A percentile compares a stretch with the other conserved stretches of the same genome.
Conservation (phyloP, 73 alveolate species). For the Paramecium sonneborni region DNA sequence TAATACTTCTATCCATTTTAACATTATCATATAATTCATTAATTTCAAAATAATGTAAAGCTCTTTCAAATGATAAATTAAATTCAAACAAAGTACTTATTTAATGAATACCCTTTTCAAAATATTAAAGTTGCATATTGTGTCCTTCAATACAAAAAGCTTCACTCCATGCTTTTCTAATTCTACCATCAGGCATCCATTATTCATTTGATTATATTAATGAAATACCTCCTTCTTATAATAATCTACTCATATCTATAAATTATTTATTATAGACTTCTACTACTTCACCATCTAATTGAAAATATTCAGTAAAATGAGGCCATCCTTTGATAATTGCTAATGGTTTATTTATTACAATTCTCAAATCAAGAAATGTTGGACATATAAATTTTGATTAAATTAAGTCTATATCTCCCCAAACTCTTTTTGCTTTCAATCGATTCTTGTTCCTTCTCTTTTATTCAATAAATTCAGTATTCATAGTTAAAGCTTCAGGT, state of each 20-base stretch:
- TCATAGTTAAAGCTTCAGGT: constrained; percentile 65
- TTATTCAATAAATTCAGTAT: constrained; percentile 48
- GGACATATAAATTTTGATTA: constrained; percentile 54
- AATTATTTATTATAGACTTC: background rate
- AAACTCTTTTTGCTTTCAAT: constrained; percentile 18
- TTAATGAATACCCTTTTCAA: background rate
- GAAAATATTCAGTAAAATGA: constrained; percentile 52
- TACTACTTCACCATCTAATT: constrained; percentile 40
- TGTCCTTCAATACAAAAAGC: constrained; percentile 40
- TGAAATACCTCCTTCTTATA: background rate
- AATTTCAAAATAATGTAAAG: constrained; percentile 22
- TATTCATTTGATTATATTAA: background rate
- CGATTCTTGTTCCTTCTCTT: background rate
- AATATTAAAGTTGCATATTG: constrained; percentile 22
- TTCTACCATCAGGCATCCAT: constrained; percentile 59
- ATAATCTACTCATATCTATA: constrained; percentile 13
- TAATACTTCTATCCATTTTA: constrained; percentile 44
- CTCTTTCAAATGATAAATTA: constrained; percentile 49
- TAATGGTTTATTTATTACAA: constrained; percentile 39
- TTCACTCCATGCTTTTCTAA: constrained; percentile 33
- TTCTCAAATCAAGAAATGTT: constrained; percentile 61
- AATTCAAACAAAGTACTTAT: background rate
- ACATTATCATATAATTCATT: constrained; percentile 25
- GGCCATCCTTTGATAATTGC: constrained; percentile 56
- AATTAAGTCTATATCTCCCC: constrained; percentile 39